Base-by-base conservation (phyloP, 805 yeast genomes). In the Schizosaccharomyces cryophilus region DNA sequence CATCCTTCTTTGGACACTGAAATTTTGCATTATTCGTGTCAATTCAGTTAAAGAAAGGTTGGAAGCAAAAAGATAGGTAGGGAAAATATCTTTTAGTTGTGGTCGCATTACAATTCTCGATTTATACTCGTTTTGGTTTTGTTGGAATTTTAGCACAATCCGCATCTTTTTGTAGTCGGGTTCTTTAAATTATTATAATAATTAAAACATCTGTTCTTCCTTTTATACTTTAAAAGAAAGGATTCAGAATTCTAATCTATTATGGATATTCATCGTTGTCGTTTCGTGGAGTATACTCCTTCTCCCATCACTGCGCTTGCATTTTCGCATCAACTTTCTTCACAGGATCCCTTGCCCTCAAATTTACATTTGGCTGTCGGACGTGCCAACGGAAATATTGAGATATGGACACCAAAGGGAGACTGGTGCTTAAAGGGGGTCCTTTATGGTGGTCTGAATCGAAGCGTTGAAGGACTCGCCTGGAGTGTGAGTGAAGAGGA, bases 371-470 rank as follows among this genome's bases (percentile, higher is more conserved):
- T 93, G 47, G 96, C 97, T 0, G 85, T 90, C 5, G 97, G 96
- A 38, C 78, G 96, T 70, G 80, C 87, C 58, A 89, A 93, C 69
- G 99, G 99, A 48, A 89, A 89, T 67, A 85, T 93, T 63, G 98
- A 93, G 71, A 81, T 93, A 42, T 90, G 97, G 96, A 87, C 87
- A 70, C 95, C 95, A 51, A 76, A 82, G 66, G 75, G 77, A 64
- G 63, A 65, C 66, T 89, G 96, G 96, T 73, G 80, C 61, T 87
- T 86, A 64, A 96, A 93, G 67, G 63, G 35, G 13, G 35, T 42
- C 0, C 75, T 90, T 55, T 80, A 78, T 61, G 96, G 97, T 13
- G 87, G 94, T 1, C 77, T 77, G 62, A 95, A 84, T 31, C 78
- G 94, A 63, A 81, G 95, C 6, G 79, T 93, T 61, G 99, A 93